Conservation (phyloP, 2,329 filamentous ascomycete species). For the Fusarium ramigenum region DNA sequence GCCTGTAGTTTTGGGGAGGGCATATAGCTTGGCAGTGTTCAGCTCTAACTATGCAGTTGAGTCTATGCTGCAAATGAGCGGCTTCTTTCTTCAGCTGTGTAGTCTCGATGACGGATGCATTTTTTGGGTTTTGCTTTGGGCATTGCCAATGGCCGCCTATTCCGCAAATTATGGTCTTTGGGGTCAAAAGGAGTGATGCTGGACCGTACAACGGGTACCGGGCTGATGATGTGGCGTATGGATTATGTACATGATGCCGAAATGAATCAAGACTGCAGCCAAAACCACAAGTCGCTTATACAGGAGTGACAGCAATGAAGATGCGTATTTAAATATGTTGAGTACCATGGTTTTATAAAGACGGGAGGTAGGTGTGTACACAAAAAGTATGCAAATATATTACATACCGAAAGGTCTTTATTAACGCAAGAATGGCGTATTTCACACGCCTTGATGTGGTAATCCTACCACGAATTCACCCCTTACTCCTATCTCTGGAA, state of each 20-base stretch:
- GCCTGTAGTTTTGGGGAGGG: slow-evolving; percentile 17
- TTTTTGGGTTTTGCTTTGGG: slow-evolving; percentile 34
- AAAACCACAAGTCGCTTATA: not conserved
- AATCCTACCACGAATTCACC: not conserved
- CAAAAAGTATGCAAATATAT: slow-evolving; percentile 24
- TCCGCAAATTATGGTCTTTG: slow-evolving; percentile 27
- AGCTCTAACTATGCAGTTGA: slow-evolving; percentile 17
- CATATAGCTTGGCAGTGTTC: slow-evolving; percentile 7
- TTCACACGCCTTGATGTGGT: slow-evolving; percentile 1
- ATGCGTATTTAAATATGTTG: not conserved
- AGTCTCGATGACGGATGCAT: slow-evolving; percentile 22
- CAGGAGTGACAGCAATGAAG: not conserved
- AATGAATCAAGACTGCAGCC: slow-evolving; percentile 41
- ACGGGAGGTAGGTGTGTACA: not conserved
- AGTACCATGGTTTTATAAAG: not conserved
- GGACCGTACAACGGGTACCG: slow-evolving; percentile 26
- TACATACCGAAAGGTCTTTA: slow-evolving; percentile 36
- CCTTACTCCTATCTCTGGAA: slow-evolving; percentile 7
- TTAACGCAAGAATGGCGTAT: slow-evolving; percentile 24
- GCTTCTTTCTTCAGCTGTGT: slow-evolving; percentile 3
- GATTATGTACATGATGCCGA: slow-evolving; percentile 44
- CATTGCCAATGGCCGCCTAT: slow-evolving; percentile 25
- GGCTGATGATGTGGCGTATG: slow-evolving; percentile 41
- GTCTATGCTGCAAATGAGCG: not conserved
- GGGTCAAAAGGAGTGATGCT: slow-evolving; percentile 35